Conservation (phyloP, 2,329 filamentous ascomycete genomes). For the Beauveria australis region DNA sequence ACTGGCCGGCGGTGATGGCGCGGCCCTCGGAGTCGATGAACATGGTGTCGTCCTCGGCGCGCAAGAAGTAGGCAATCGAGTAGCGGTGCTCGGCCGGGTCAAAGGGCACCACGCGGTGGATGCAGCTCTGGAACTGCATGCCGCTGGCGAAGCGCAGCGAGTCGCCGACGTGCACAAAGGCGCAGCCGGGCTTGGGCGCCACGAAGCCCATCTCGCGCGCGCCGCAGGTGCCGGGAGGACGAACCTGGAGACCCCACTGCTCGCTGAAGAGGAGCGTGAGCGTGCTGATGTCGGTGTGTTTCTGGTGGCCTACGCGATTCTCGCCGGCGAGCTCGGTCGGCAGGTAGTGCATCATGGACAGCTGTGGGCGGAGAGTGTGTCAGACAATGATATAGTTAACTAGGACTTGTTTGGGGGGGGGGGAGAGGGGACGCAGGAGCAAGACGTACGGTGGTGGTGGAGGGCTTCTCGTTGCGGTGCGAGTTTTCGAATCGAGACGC, state of each 20-base stretch:
- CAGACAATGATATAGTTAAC: not conserved
- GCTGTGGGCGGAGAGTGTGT: constrained; percentile 8
- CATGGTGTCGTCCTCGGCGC: constrained; percentile 47
- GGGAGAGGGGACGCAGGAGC: not conserved
- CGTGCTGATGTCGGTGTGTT: constrained; percentile 49
- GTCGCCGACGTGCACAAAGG: constrained; percentile 52
- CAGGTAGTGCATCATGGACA: constrained; percentile 49
- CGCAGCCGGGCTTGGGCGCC: constrained; percentile 40
- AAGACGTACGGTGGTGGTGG: constrained; percentile 30
- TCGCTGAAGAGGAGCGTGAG: constrained; percentile 48
- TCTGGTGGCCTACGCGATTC: constrained; percentile 43
- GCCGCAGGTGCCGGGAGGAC: constrained; percentile 34
- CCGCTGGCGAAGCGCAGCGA: constrained; percentile 47
- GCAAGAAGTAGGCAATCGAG: constrained; percentile 51
- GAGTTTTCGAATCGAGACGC: constrained; percentile 39
- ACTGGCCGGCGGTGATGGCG: constrained; percentile 43
- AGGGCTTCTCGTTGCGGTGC: constrained; percentile 42
- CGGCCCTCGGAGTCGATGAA: constrained; percentile 47
- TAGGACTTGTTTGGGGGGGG: too few relatives aligned
- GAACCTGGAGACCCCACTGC: constrained; percentile 50
- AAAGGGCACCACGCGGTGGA: constrained; percentile 49
- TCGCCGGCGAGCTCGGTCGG: constrained; percentile 33
- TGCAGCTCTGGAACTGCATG: constrained; percentile 46
- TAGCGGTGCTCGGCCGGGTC: constrained; percentile 46
- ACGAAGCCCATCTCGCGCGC: constrained; percentile 44